Base-by-base conservation (phyloP, 2,329 filamentous ascomycete genomes). In the Truncatella angustata region DNA sequence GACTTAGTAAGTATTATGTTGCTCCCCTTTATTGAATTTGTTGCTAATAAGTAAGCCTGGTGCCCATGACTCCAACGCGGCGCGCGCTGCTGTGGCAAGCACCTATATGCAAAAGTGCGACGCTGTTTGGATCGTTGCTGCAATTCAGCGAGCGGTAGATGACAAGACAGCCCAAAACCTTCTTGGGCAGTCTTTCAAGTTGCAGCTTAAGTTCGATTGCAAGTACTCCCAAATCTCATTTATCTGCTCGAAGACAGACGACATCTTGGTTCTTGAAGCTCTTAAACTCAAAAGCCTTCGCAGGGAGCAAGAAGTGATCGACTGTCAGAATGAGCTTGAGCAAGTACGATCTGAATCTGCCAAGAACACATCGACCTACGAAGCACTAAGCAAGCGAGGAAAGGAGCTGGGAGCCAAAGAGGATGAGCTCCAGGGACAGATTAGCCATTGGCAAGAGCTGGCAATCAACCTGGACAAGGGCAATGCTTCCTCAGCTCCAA, bases 91-190 rank as follows among this genome's bases (percentile, higher is more conserved):
- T 2, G 76, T 86, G 21, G 81, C 83, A 1, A 72, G 75, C 39
- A 71, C 72, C 0, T 87, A 87, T 57, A 77, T 85, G 66, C 79
- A 85, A 60, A 72, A 79, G 54, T 86, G 82, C 26, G 24, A 24
- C 0, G 76, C 77, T 0, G 63, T 85, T 0, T 86, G 80, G 79
- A 80, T 85, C 54, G 77, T 84, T n/a, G 79, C 81, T 1, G 80
- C 81, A 0, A 84, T 85, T 52, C 83, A 72, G 49, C 73, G 82
- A 23, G 82, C 81, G 6, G 80, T 85, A 1, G 78, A 85, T 57
- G 80, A 85, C 55, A 84, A 84, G 59, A 75, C 79, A 10, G 82
- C 82, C 1, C 81, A 81, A 53, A 74, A 70, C 2, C 66, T 86
- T 3, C 70, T 85, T 2, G 79, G 80, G 0, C 72, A 82, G 34